Base-by-base conservation (phyloP, 2,329 filamentous ascomycete species). In the Aspergillus sp. region DNA sequence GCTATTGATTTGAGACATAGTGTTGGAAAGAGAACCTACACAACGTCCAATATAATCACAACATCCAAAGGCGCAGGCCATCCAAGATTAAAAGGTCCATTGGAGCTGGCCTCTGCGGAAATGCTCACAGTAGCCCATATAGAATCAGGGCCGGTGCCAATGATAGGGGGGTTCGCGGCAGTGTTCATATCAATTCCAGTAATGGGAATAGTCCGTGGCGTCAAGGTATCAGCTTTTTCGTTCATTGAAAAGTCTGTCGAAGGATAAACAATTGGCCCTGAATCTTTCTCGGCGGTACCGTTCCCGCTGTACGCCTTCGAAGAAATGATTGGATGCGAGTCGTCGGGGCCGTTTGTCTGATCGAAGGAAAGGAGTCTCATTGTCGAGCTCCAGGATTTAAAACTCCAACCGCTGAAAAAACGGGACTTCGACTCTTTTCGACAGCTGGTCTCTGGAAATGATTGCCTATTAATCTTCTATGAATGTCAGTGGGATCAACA, bases 11-110 rank as follows among this genome's bases (percentile, higher is more conserved):
- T 3, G 19, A 17, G 5, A 12, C 9, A 39, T 20, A 32, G 23
- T 5, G 2, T 2, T n/a, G 32, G 44, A 5, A 38, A 32, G 7
- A 13, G 15, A 20, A 62, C 66, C 52, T 50, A 70, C 67, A 61
- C 49, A 33, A 57, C 62, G 46, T 70, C 65, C 30, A 70, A 53
- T 7, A 70, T 46, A 33, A 70, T 59, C 35, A 64, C 55, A n/a
- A 66, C 53, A 44, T 69, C 64, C 27, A 70, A 57, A 6, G 62
- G 60, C n/a, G 60, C 50, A 46, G 52, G 48, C 7, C 20, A 52
- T 4, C 55, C 58, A 41, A 46, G 43, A 17, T 43, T 47, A 30
- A 50, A 50, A 7, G 54, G 43, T 3, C 45, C 44, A 20, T 56
- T 58, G 12, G 59, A 60, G 22, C 48, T 52, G 35, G 56, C 57